Evolutionary conservation across 441 rosid genomes (phyloP).

Genomic region (Caryocar brasiliense): DNA sequence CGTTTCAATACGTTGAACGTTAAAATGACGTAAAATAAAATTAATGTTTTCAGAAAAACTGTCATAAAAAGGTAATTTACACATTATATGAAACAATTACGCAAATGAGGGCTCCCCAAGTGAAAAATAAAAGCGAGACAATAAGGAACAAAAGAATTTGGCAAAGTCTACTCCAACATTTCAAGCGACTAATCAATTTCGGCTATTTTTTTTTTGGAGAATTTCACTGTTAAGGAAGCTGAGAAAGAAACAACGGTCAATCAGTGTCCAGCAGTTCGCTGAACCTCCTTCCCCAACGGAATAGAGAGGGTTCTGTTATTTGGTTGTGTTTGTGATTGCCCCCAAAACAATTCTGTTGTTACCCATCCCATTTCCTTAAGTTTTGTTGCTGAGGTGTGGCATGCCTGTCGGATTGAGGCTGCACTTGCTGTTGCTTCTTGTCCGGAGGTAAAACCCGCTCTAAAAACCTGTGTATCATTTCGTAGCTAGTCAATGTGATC

Average conservation of each 20-base stretch:
- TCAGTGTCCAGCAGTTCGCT: constrained; percentile 20
- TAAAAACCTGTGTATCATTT: constrained; percentile 67
- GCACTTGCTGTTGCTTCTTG: constrained; percentile 20
- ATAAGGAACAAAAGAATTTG: too few species aligned
- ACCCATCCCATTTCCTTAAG: constrained; percentile 19
- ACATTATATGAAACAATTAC: too few species aligned
- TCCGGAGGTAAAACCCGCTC: constrained; percentile 31
- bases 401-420: constrained; percentile 13
- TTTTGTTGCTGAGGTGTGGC: constrained; percentile 10
- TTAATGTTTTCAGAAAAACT: too few species aligned
- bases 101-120: too few species aligned
- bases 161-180: too few species aligned
- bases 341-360: constrained; percentile 9
- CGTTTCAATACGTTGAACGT: too few species aligned
- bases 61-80: too few species aligned
- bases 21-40: too few species aligned
- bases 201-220: constrained; percentile 1
- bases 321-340: constrained; percentile 30
- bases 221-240: constrained; percentile 3
- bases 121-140: too few species aligned
- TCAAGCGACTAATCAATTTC: too few species aligned
- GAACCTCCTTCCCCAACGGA: constrained; percentile 37
- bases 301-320: constrained; percentile 31
- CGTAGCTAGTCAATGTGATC: constrained; percentile 85
- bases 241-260: neutral